phyloP scores from a whole-genome alignment of 2,329 filamentous ascomycete genomes.

The Ophidiomyces ophidiicola region DNA sequence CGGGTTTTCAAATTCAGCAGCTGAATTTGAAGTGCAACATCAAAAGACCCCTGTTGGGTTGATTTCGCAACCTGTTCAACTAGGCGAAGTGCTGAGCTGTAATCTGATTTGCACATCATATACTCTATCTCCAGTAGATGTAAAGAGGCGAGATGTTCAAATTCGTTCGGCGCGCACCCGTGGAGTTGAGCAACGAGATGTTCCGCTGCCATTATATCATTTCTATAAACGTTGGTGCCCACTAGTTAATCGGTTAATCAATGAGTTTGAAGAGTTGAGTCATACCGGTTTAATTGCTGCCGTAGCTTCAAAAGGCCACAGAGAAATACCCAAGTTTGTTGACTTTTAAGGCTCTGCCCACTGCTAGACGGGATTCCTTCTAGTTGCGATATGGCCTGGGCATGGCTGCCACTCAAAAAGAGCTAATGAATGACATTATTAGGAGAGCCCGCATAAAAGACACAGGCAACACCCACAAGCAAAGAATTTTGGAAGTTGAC shows the following conservation, averaged over 20 bases:
- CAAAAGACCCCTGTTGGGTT: conserved; percentile 43
- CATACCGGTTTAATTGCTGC: conserved; percentile 33
- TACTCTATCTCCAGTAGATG: conserved; percentile 50
- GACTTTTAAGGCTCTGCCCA: conserved; percentile 61
- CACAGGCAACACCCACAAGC: conserved; percentile 30
- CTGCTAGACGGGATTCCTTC: conserved; percentile 49
- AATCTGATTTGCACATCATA: conserved; percentile 42
- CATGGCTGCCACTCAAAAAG: conserved; percentile 56
- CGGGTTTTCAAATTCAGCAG: conserved; percentile 61
- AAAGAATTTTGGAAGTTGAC: conserved; percentile 60
- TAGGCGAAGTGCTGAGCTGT: conserved; percentile 41
- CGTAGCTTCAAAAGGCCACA: conserved; percentile 33
- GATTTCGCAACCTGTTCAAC: conserved; percentile 44
- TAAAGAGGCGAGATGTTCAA: conserved; percentile 48
- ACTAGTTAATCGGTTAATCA: neutral
- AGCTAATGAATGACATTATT: conserved; percentile 30
- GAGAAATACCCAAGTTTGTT: conserved; percentile 44
- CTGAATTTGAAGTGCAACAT: conserved; percentile 56
- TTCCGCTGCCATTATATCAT: conserved; percentile 45
- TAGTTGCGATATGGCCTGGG: conserved; percentile 51
- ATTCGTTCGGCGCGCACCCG: conserved; percentile 41
- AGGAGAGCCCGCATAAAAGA: neutral
- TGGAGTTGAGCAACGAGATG: conserved; percentile 47
- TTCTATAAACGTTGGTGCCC: no score
- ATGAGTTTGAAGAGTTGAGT: neutral